Percentiles rank a stretch among this genome's conserved stretches.
Evolutionary conservation across 768 basidiomycete genomes (phyloP).

Genomic region (Amylocystis lapponica): DNA sequence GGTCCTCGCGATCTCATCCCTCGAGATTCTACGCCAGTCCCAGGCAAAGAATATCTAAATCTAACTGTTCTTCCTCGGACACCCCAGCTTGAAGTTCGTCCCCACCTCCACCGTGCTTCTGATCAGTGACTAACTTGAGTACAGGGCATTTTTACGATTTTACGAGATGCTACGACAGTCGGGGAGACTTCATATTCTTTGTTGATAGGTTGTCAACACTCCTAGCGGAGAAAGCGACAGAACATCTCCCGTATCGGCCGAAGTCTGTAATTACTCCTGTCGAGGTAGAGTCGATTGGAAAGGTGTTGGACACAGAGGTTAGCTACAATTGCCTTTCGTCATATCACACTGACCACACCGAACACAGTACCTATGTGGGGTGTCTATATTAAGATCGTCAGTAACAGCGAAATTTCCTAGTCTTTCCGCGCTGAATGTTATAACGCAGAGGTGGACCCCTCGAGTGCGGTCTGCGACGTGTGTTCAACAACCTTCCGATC

Average conservation of each 20-base stretch:
- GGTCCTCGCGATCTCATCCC: conserved; percentile 17
- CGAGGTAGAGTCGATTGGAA: conserved; percentile 49
- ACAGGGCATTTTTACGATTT: conserved; percentile 85
- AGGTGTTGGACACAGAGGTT: conserved; percentile 57
- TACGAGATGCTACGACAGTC: conserved; percentile 66
- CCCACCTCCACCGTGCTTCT: not conserved
- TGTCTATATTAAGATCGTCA: conserved; percentile 84
- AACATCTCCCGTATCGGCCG: conserved; percentile 66
- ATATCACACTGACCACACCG: not conserved
- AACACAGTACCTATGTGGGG: conserved; percentile 73
- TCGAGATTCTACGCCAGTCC: conserved; percentile 9
- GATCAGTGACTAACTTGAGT: not conserved
- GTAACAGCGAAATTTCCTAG: conserved; percentile 22
- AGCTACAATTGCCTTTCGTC: conserved; percentile 1
- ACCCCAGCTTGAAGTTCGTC: conserved; percentile 68
- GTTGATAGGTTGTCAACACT: conserved; percentile 81
- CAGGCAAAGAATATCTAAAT: conserved; percentile 43
- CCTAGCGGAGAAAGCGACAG: conserved; percentile 79
- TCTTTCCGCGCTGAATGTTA: conserved; percentile 5
- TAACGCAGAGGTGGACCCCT: conserved; percentile 74
- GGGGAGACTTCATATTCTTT: conserved; percentile 92
- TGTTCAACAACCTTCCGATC: conserved; percentile 78
- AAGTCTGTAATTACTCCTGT: conserved; percentile 66
- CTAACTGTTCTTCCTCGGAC: conserved; percentile 71
- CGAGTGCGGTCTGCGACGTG: conserved; percentile 85